Evolutionary conservation across 495 filamentous ascomycete genomes (phyloP), one percentile per base, ranked within the genome.

Genomic region (Hyaloscypha bicolor): DNA sequence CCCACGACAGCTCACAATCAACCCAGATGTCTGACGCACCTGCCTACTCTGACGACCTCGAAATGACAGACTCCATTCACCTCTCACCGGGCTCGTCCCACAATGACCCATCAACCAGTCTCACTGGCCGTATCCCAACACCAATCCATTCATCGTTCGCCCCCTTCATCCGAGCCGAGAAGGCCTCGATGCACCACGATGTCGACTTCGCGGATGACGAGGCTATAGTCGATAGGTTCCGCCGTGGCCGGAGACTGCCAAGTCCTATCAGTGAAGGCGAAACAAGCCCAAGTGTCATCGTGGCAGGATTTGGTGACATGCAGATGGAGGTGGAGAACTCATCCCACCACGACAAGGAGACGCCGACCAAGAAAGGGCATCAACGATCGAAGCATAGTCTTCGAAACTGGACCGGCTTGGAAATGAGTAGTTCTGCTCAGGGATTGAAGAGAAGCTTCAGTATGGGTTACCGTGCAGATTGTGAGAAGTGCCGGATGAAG

Each of bases 391-490:
- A 74, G 64, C 69, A 74, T 59, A 74, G 72, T 66, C 65, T 74
- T 21, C 53, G 72, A 33, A 57, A 32, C 39, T 74, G 72, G 72
- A 67, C 68, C 16, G 72, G 72, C 4, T 56, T 58, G 51, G 67
- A 61, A 3, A 53, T 31, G 21, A 66, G 63, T 11, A 25, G 45
- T 8, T 30, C 30, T n/a, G 58, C 64, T 60, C 42, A 21, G 19
- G 65, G 65, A 19, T 86, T 86, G 79, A 93, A 88, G 77, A 83
- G 84, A 69, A 83, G 84, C 33, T 87, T 96, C 72, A 88, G 87
- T 67, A 93, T 97, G 88, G 93, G 93, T 22, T 95, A 90, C 77
- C 82, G 92, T 51, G 86, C 89, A 14, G 91, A 94, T 76, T 97
- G 93, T 77, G 91, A 93, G 62, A 94, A 94, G 78, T 97, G 93